Conservation (phyloP, 225 moss, liverwort and hornwort genomes). For the Marchantia polymorpha region DNA sequence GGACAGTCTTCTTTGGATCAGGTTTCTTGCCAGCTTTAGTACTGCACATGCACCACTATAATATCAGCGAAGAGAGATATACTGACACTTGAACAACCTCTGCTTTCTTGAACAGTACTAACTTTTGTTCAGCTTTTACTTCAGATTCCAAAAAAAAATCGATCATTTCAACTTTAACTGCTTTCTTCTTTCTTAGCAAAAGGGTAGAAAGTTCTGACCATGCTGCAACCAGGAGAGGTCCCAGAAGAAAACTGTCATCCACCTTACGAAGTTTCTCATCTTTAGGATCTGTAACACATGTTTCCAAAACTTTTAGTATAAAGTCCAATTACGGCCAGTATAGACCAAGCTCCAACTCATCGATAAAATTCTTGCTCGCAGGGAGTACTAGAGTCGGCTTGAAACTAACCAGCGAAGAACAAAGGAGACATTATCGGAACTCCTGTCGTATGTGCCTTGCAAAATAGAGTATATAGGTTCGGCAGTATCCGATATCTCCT, state of each 20-base stretch:
- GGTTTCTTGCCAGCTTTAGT: slow-evolving; percentile 37
- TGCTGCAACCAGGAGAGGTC: slow-evolving; percentile 70
- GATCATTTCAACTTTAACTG: too few relatives aligned
- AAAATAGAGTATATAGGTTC: too few relatives aligned
- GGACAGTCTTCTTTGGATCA: slow-evolving; percentile 36
- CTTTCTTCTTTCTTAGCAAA: neutral
- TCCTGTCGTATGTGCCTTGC: too few relatives aligned
- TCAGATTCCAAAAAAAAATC: too few relatives aligned
- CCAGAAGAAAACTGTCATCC: slow-evolving; percentile 74
- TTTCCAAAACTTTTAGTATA: neutral
- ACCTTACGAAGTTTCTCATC: slow-evolving; percentile 69
- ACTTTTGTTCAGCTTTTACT: too few relatives aligned
- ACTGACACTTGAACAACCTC: neutral
- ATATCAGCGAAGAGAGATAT: neutral
- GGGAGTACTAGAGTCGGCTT: too few relatives aligned
- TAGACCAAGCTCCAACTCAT: slow-evolving; percentile 73
- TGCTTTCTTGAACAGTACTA: too few relatives aligned
- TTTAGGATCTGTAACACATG: slow-evolving; percentile 52
- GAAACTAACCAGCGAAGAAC: too few relatives aligned
- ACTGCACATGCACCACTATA: slow-evolving; percentile 39
- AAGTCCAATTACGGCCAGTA: slow-evolving; percentile 79
- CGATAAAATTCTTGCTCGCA: too few relatives aligned
- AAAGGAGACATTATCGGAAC: too few relatives aligned
- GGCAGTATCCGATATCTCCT: too few relatives aligned
- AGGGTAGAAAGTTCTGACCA: slow-evolving; percentile 40